Evolutionary conservation across 2,329 filamentous ascomycete genomes (phyloP), one percentile per base, ranked within the genome.

Genomic region (Neofusicoccum parvum): DNA sequence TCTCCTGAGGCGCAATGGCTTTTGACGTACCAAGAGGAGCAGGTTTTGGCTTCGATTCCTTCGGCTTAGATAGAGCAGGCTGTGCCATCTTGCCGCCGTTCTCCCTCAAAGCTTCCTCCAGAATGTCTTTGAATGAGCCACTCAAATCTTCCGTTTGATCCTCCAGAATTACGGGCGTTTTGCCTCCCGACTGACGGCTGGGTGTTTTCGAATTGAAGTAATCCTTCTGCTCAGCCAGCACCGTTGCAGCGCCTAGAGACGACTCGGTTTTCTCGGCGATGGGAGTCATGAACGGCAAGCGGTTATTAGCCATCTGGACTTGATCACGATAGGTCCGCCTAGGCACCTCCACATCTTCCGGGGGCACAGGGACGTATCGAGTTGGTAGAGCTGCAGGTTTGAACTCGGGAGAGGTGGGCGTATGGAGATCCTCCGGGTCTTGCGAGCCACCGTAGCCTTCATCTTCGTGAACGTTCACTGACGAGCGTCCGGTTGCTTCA

Each of bases 231-330:
- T 82, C 74, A 62, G 69, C 71, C 36, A 66, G 12, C 14, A 63
- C 49, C 34, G 76, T 79, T 48, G 72, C 73, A 62, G 76, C 72
- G 41, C 90, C 90, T 5, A 98, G 80, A 0, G 94, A 97, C 11
- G 89, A 91, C 78, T 99, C 95, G 0, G 95, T 99, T 72, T 92
- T 89, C 78, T 99, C 95, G 1, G 95, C 94, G 70, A 99, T 99
- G 1, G 95, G 95, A 0, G 95, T 99, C 95, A 99, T 98, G 76
- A 98, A 99, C 3, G 94, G 95, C 10, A 98, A 83, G 64, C 94
- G 90, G 78, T 94, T 97, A 73, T 97, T 96, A 67, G 93, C 92
- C 77, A 90, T 85, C 75, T 93, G 86, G 41, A 81, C 86, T 73
- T 92, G 87, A 77, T 97, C 91, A 74, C 93, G 89, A 83, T 90